A percentile compares a stretch with the other conserved stretches of the same genome.
Evolutionary conservation across 140 eudicot species (phyloP).

Genomic region (Erigeron philadelphicus): DNA sequence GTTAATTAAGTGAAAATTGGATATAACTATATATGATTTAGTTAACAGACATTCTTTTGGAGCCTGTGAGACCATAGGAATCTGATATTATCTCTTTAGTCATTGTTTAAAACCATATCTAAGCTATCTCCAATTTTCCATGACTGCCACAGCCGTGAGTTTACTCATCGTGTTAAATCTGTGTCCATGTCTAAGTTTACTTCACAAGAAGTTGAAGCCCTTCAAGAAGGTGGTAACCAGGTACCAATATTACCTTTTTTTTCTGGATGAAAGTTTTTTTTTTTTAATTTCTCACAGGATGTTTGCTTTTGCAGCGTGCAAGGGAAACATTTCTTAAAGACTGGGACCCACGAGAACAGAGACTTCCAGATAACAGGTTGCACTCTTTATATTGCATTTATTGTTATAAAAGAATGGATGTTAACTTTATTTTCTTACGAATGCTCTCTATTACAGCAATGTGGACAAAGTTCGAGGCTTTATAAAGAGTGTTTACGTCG

Average conservation of each 20-base stretch:
- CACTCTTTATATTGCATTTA: conserved; percentile 14
- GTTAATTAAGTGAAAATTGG: neutral
- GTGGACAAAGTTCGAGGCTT: conserved; percentile 80
- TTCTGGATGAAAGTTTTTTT: conserved; percentile 18
- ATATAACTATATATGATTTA: conserved; percentile 1
- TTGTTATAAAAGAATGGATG: conserved; percentile 1
- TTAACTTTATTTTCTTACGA: neutral
- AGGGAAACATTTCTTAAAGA: conserved; percentile 76
- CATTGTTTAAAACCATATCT: neutral
- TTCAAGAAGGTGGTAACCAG: conserved; percentile 98
- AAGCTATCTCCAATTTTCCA: neutral
- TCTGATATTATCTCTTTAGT: conserved; percentile 5
- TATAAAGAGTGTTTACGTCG: conserved; percentile 77
- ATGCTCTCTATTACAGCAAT: conserved; percentile 47
- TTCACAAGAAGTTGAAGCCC: conserved; percentile 86
- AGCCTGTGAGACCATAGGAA: neutral
- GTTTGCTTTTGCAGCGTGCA: conserved; percentile 59
- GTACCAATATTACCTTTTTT: conserved; percentile 31
- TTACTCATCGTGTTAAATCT: conserved; percentile 92
- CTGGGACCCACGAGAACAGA: conserved; percentile 78
- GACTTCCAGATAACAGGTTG: conserved; percentile 85
- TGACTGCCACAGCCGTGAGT: conserved; percentile 74
- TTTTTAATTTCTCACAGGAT: conserved; percentile 23
- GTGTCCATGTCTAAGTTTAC: conserved; percentile 93
- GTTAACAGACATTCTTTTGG: conserved; percentile 3